Conservation (phyloP, 2,329 filamentous ascomycete species). For the Ophiosphaerella narmari region DNA sequence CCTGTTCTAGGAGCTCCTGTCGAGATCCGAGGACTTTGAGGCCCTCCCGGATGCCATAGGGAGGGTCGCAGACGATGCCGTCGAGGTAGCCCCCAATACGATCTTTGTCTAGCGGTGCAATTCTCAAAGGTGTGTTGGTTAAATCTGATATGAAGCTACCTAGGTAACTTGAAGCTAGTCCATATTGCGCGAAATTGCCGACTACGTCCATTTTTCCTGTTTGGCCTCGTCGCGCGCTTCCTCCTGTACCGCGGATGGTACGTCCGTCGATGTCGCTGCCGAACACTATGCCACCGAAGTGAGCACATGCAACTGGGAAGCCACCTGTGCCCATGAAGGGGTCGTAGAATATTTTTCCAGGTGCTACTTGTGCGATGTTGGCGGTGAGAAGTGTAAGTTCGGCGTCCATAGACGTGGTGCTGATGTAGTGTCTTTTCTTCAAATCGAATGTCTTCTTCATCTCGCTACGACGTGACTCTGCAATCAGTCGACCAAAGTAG, state of each 20-base stretch:
- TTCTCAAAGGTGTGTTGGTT: slow-evolving; percentile 76
- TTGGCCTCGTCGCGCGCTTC: slow-evolving; percentile 48
- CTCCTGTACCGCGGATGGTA: slow-evolving; percentile 73
- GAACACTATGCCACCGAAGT: slow-evolving; percentile 82
- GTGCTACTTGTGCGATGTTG: slow-evolving; percentile 81
- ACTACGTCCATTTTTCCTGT: slow-evolving; percentile 55
- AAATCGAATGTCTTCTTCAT: slow-evolving; percentile 77
- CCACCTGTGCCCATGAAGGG: slow-evolving; percentile 95
- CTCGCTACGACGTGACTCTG: slow-evolving; percentile 66
- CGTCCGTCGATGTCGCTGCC: slow-evolving; percentile 95
- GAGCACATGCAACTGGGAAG: slow-evolving; percentile 85
- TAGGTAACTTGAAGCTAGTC: slow-evolving; percentile 66
- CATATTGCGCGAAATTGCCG: slow-evolving; percentile 86
- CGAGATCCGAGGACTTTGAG: slow-evolving; percentile 82
- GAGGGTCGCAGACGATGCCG: slow-evolving; percentile 92
- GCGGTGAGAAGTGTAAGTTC: slow-evolving; percentile 90
- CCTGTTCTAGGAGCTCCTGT: slow-evolving; percentile 50
- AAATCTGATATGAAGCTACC: slow-evolving; percentile 85
- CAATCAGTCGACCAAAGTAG: slow-evolving; percentile 75
- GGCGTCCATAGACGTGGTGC: slow-evolving; percentile 96
- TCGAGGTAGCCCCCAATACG: slow-evolving; percentile 65
- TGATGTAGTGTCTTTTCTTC: slow-evolving; percentile 92
- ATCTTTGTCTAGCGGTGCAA: slow-evolving; percentile 12
- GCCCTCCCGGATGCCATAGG: slow-evolving; percentile 93
- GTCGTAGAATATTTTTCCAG: slow-evolving; percentile 88